These are phyloP conservation scores for Stemphylium beticola DNA, from an alignment of 2,329 filamentous ascomycete genomes.

Conservation along the genomic window DNA sequence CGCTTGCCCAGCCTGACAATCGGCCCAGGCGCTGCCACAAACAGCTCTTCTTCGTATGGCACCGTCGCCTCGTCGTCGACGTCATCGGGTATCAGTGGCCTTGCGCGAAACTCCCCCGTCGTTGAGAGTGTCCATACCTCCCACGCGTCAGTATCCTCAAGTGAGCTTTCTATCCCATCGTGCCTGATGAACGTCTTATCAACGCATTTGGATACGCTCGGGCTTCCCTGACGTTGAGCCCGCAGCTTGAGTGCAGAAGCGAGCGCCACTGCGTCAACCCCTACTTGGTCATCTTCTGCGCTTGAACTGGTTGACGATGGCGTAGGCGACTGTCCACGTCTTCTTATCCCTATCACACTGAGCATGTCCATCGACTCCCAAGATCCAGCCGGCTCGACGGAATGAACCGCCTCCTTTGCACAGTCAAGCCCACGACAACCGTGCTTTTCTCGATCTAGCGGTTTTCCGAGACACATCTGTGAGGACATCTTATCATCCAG, in stretches of 20 bases:
- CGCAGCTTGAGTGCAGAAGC: conserved; percentile 40
- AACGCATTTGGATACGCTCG: conserved; percentile 11
- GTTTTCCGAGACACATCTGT: conserved; percentile 64
- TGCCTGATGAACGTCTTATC: conserved; percentile 10
- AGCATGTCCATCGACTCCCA: conserved; percentile 70
- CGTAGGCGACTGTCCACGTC: conserved; percentile 43
- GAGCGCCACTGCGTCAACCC: conserved; percentile 17
- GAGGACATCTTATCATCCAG: conserved; percentile 59
- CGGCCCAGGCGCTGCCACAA: conserved; percentile 71
- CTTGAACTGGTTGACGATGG: conserved; percentile 39
- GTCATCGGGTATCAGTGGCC: conserved; percentile 42
- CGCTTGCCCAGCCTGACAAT: conserved; percentile 66
- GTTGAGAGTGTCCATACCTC: conserved; percentile 61
- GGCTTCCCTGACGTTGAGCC: conserved; percentile 23
- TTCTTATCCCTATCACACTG: conserved; percentile 68
- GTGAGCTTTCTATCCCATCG: conserved; percentile 1
- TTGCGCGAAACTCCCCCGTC: conserved; percentile 53
- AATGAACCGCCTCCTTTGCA: conserved; percentile 59
- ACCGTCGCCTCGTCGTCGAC: conserved; percentile 18
- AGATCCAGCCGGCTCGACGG: conserved; percentile 66
- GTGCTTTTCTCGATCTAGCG: conserved; percentile 33
- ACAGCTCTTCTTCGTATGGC: conserved; percentile 57
- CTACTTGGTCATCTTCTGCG: conserved; percentile 25
- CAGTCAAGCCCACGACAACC: conserved; percentile 46
- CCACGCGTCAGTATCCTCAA: conserved; percentile 52